Evolutionary conservation across 495 filamentous ascomycete species (phyloP), one percentile per base, ranked within the genome.

Genomic region (Staphylotrichum tortipilum): DNA sequence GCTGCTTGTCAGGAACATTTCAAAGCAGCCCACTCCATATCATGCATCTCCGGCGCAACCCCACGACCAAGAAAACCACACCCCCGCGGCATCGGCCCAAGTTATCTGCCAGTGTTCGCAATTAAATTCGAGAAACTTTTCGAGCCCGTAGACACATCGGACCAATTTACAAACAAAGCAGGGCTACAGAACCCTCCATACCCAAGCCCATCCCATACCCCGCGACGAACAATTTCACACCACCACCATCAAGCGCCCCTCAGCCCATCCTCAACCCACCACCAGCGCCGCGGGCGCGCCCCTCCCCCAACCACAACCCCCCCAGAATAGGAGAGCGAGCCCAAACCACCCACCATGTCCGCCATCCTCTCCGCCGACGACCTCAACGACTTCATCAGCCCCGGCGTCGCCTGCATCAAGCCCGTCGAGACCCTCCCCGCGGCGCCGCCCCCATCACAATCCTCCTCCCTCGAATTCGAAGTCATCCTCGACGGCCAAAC

Each of bases 301-400:
- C 26, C 10, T 10, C 26, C 26, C 6, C 26, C 26, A 28, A 28
- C 26, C 26, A 28, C 26, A 28, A 30, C 12, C 28, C 6, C 6
- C 28, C 28, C 28, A 30, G 12, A 12, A 30, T 12, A 30, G 28
- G 12, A 30, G 12, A n/a, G n/a, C n/a, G n/a, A n/a, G n/a, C n/a
- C n/a, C 7, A 19, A 17, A 7, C 12, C 21, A 23, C 50, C 33
- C 62, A 75, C 63, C 49, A 97, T 97, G 91, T 91, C 85, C 54
- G 92, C 92, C 23, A 97, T 98, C 53, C 83, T 98, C 50, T 96
- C 90, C 43, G 87, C 85, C 53, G 90, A 97, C 70, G 89, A 95
- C 66, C 75, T 98, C 52, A 98, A 98, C 72, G 92, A 98, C 74
- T 98, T 98, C 72, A 98, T 98, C 61, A 89, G 85, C 26, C 92